These are phyloP conservation scores for Sclerotinia borealis DNA, from an alignment of 2,329 filamentous ascomycete genomes.

Conservation along the genomic window DNA sequence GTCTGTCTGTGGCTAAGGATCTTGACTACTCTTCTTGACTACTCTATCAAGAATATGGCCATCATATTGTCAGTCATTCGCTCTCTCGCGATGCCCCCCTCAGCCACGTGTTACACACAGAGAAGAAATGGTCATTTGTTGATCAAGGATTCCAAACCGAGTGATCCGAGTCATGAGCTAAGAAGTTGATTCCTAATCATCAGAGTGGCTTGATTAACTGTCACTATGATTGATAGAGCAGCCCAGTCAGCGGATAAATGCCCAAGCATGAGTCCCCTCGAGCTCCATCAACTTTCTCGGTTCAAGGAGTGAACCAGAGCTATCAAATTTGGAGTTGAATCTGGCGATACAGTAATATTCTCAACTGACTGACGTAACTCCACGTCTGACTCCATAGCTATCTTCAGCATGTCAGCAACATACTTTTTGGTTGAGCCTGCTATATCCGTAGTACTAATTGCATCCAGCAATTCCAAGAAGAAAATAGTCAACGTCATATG, in stretches of 20 bases:
- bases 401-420: slow-evolving; percentile 24
- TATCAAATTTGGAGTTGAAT: slow-evolving; percentile 27
- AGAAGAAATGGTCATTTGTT: neutral
- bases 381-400: slow-evolving; percentile 23
- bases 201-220: neutral
- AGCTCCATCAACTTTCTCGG: slow-evolving; percentile 12
- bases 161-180: neutral
- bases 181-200: neutral
- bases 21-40: neutral
- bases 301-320: slow-evolving; percentile 18
- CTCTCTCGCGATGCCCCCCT: slow-evolving; percentile 2
- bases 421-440: slow-evolving; percentile 25
- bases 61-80: neutral
- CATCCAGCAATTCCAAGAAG: slow-evolving; percentile 30
- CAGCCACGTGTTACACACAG: slow-evolving; percentile 1
- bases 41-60: neutral
- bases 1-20: neutral
- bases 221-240: neutral
- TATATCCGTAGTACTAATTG: slow-evolving; percentile 29
- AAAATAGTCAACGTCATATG: slow-evolving; percentile 32
- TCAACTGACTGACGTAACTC: slow-evolving; percentile 29
- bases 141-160: neutral
- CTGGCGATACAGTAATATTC: slow-evolving; percentile 22
- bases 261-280: slow-evolving; percentile 16
- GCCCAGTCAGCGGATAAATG: neutral